A percentile compares a stretch with the other conserved stretches of the same genome.
Conservation (phyloP, 2,329 filamentous ascomycete species). For the Claviceps paspali region DNA sequence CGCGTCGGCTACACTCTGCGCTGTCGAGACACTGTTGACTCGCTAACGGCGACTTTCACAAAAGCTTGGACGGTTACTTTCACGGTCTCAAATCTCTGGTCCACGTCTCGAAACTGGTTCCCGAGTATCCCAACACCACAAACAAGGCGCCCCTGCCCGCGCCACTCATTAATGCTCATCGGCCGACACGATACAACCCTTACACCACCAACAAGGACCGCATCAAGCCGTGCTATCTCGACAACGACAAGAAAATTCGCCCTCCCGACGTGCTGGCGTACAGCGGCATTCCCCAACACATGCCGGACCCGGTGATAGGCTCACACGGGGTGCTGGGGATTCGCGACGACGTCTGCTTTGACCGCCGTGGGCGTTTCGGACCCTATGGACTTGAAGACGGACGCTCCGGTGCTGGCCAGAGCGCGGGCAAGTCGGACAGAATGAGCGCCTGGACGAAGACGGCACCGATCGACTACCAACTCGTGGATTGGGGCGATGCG, state of each 20-base stretch:
- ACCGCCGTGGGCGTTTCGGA: slow-evolving; percentile 69
- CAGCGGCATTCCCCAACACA: slow-evolving; percentile 55
- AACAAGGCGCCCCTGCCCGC: slow-evolving; percentile 18
- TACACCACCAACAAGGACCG: slow-evolving; percentile 43
- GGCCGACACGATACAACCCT: slow-evolving; percentile 44
- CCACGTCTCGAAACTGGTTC: slow-evolving; percentile 42
- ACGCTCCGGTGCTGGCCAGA: slow-evolving; percentile 55
- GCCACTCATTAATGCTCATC: slow-evolving; percentile 17
- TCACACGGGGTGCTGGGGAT: slow-evolving; percentile 62
- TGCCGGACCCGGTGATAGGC: slow-evolving; percentile 64
- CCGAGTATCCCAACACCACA: slow-evolving; percentile 53
- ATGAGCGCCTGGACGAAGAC: slow-evolving; percentile 40
- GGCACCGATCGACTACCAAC: slow-evolving; percentile 40
- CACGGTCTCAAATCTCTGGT: slow-evolving; percentile 61
- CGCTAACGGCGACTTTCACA: background rate
- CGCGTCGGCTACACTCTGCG: background rate
- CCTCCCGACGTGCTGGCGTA: slow-evolving; percentile 53
- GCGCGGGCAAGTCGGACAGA: slow-evolving; percentile 54
- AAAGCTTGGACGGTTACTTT: slow-evolving; percentile 66
- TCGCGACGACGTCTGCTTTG: slow-evolving; percentile 69
- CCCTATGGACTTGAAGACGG: slow-evolving; percentile 73
- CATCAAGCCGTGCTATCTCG: slow-evolving; percentile 48
- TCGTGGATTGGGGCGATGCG: slow-evolving; percentile 38
- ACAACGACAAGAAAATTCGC: slow-evolving; percentile 38
- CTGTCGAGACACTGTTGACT: background rate